Evolutionary conservation across 1,284 basidiomycete genomes (phyloP), one percentile per base, ranked within the genome.

Genomic region (Puccinia horiana): DNA sequence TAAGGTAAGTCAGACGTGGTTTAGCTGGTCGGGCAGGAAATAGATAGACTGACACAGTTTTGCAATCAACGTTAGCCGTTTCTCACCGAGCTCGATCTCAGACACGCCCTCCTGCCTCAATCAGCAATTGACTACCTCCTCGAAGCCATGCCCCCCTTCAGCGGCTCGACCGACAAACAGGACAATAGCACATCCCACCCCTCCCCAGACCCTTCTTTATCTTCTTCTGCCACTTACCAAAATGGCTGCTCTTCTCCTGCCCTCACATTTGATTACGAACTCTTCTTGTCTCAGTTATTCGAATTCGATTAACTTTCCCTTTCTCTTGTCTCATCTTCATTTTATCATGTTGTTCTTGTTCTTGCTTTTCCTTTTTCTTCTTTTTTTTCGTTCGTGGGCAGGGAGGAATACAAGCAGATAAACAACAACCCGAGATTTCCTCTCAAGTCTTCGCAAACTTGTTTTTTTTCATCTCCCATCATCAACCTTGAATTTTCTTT

Each of bases 41-140:
- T 32, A 12, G 12, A 12, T 42, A 18, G 42, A 76, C 29, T 44
- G 37, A 49, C 20, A 49, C 32, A 58, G n/a, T 23, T 18, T 54
- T 58, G 63, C 11, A 37, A 37, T 40, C 78, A 56, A 32, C 23
- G 82, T 29, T 65, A 96, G 94, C 92, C 93, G 6, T 96, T 93
- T 84, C 92, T 98, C 23, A 98, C 96, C 2, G 96, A 98, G 87
- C 89, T 97, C 54, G 96, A 99, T 87, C 90, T 99, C 86, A 91
- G 92, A 81, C 88, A 95, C 82, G 94, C 95, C n/a, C 90, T 93
- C 82, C 89, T 99, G 14, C 93, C 96, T 0, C 89, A 90, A 23
- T 89, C 90, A 82, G 91, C 93, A 0, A 92, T 96, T 81, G 92
- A 93, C 61, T 98, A 96, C 87, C 89, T 99, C 84, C 90, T 91